Conservation (phyloP, 768 basidiomycete genomes). For the Amanita exitialis region DNA sequence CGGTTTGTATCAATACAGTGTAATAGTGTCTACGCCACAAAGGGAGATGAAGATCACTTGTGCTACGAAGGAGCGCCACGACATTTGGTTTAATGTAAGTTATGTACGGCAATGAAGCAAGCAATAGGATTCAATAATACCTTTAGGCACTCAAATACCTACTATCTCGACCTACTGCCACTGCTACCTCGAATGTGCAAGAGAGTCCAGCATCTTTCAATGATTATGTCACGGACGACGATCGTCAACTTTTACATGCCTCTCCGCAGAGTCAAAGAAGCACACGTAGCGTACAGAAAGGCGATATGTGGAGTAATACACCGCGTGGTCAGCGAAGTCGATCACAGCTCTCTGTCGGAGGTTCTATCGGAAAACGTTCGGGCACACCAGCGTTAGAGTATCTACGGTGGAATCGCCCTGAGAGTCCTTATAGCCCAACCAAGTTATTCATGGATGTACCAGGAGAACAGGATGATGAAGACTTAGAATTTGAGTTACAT, state of each 20-base stretch:
- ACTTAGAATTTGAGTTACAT: slow-evolving; percentile 78
- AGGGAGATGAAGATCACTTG: slow-evolving; percentile 99
- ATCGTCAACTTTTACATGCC: slow-evolving; percentile 33
- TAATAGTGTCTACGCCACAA: slow-evolving; percentile 86
- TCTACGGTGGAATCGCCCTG: slow-evolving; percentile 67
- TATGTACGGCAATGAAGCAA: neutral
- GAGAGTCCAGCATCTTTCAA: slow-evolving; percentile 38
- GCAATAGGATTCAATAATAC: slow-evolving; percentile 6
- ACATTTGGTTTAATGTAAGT: slow-evolving; percentile 90
- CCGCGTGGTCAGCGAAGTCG: slow-evolving; percentile 71
- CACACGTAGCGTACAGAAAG: slow-evolving; percentile 44
- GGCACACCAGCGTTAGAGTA: slow-evolving; percentile 93
- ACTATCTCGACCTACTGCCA: slow-evolving; percentile 56
- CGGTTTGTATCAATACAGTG: slow-evolving; percentile 86
- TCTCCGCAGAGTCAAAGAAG: slow-evolving; percentile 75
- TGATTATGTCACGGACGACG: slow-evolving; percentile 40
- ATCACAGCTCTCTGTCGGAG: slow-evolving; percentile 65
- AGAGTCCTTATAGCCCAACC: slow-evolving; percentile 69
- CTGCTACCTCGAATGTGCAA: slow-evolving; percentile 31
- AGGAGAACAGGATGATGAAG: slow-evolving; percentile 39
- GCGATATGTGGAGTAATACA: slow-evolving; percentile 64
- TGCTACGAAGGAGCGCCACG: slow-evolving; percentile 88
- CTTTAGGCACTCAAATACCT: slow-evolving; percentile 84
- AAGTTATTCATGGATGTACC: slow-evolving; percentile 54
- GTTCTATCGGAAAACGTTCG: slow-evolving; percentile 74